Evolutionary conservation across 2,329 filamentous ascomycete genomes (phyloP).

Genomic region (Lojkania enalia): DNA sequence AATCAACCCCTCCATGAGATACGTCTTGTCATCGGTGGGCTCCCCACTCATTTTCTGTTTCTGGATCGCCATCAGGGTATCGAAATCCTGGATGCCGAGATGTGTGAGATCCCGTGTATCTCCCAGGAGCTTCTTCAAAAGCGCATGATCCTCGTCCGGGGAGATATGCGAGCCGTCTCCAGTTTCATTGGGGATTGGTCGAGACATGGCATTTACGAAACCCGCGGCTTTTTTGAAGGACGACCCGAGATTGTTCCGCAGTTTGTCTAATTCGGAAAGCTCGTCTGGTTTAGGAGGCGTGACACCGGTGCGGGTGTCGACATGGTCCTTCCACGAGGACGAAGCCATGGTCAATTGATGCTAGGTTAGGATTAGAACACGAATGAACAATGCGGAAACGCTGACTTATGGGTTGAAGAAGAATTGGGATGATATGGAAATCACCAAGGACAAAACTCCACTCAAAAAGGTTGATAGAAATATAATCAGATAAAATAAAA

Average conservation of each 20-base stretch:
- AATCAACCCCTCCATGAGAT: constrained; percentile 63
- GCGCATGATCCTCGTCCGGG: constrained; percentile 32
- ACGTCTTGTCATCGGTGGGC: constrained; percentile 63
- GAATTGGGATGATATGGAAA: too few relatives aligned
- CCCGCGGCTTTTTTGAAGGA: constrained; percentile 33
- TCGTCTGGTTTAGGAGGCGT: constrained; percentile 34
- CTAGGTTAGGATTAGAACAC: too few relatives aligned
- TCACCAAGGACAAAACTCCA: too few relatives aligned
- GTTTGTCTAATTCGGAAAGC: constrained; percentile 37
- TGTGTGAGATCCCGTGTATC: constrained; percentile 38
- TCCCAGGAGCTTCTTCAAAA: constrained; percentile 41
- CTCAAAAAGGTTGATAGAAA: too few relatives aligned
- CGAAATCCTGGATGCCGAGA: constrained; percentile 38
- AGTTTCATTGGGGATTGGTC: constrained; percentile 42
- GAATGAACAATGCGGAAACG: too few relatives aligned
- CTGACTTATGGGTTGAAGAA: too few relatives aligned
- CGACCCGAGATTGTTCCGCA: constrained; percentile 32
- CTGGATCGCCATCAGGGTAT: constrained; percentile 43
- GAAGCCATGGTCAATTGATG: too few relatives aligned
- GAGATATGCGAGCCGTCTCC: constrained; percentile 49
- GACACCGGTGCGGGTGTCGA: constrained; percentile 37
- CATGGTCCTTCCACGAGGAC: constrained; percentile 27
- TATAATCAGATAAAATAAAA: too few relatives aligned
- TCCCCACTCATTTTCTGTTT: constrained; percentile 51
- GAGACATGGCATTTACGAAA: constrained; percentile 33